Percentiles rank a stretch among this genome's conserved stretches.
phyloP scores from a whole-genome alignment of 352 stramenopile species.

The Phytophthora pinifolia region DNA sequence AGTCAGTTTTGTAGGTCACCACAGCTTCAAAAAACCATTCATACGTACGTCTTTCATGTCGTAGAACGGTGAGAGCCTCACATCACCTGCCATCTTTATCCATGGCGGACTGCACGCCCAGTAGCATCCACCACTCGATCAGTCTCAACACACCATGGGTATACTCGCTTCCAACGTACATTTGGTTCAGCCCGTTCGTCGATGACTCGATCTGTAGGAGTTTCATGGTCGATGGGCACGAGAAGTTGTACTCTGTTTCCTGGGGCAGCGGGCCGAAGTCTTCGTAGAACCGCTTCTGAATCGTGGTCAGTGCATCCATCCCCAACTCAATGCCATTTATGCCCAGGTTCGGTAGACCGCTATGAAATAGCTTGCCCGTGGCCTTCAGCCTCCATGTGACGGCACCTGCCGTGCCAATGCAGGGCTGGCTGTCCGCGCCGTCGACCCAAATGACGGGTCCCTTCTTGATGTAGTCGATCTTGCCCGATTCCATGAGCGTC shows the following conservation, averaged over 20 bases:
- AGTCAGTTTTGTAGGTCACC: background rate
- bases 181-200: conserved; percentile 69
- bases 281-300: conserved; percentile 89
- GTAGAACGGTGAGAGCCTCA: conserved; percentile 92
- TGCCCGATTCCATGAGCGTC: conserved; percentile 78
- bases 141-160: background rate
- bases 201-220: conserved; percentile 72
- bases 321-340: conserved; percentile 90
- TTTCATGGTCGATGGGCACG: conserved; percentile 80
- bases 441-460: conserved; percentile 91
- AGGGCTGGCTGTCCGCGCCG: conserved; percentile 87
- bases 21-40: too few relatives aligned
- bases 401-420: conserved; percentile 84
- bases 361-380: conserved; percentile 91
- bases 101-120: conserved; percentile 67
- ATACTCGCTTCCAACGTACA: conserved; percentile 32
- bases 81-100: conserved; percentile 87
- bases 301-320: conserved; percentile 77
- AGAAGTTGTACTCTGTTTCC: conserved; percentile 89
- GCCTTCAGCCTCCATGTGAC: conserved; percentile 89
- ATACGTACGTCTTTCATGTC: too few relatives aligned
- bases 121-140: background rate
- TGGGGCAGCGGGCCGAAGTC: conserved; percentile 81
- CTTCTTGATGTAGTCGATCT: conserved; percentile 92
- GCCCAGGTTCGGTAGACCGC: conserved; percentile 79